Evolutionary conservation across 257 asterid species (phyloP), one percentile per base, ranked within the genome.

Genomic region (Agastache rugosa): DNA sequence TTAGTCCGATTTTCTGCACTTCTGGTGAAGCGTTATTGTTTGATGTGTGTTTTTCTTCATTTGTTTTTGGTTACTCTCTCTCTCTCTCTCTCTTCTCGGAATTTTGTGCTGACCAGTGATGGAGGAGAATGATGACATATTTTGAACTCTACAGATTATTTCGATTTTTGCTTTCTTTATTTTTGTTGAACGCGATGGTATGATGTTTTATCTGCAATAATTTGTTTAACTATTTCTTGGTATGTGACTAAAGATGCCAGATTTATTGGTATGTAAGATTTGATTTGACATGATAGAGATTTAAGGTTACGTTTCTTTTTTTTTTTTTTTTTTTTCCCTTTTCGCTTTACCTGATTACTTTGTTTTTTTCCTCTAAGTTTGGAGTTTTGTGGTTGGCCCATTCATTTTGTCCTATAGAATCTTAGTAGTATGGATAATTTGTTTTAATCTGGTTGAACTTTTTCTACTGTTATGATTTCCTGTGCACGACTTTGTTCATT

Each of bases 361-460:
- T 66, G 77, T 58, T 80, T 85, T 83, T 81, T 23, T 7, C 42
- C 80, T 77, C 76, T 16, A 41, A 35, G 58, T 85, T 93, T 80
- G 97, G 92, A 87, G 67, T 85, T 79, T 87, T 89, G 81, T 86
- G 83, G 82, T 83, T 86, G 78, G 91, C 82, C 81, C 71, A 51
- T 67, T 82, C 73, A 78, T 16, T 73, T 86, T 90, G 93, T 87
- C 85, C 61, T 54, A 48, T 76, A 79, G 91, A 88, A 88, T 91
- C 87, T 84, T 79, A 31, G 78, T 62, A 15, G 48, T 45, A 58
- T 29, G 60, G 20, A 62, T 29, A 60, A 72, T 79, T 74, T 77
- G 79, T 77, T 76, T 73, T 67, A 62, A 79, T n/a, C 42, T 79
- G 69, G 65, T 71, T 72, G 63, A 76, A 51, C 64, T 75, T 80